phyloP scores from a whole-genome alignment of 1,139 yeast genomes.

The Candida buenavistaensis region DNA sequence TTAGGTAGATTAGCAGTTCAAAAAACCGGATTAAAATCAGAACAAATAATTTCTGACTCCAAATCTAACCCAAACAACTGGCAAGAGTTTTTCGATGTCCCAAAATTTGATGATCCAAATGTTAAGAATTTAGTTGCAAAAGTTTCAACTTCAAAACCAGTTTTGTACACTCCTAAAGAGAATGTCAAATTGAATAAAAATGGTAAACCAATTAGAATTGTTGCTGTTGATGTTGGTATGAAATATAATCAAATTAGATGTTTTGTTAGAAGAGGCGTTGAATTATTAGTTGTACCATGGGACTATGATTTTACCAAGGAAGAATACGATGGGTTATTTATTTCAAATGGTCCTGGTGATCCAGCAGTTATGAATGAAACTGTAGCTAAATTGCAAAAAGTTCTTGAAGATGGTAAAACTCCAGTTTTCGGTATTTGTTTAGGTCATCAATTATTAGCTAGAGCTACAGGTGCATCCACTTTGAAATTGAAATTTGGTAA shows the following conservation, averaged over 20 bases:
- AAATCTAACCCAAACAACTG: constrained; percentile 35
- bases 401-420: constrained; percentile 60
- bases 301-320: constrained; percentile 79
- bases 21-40: constrained; percentile 41
- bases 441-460: constrained; percentile 96
- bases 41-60: constrained; percentile 23
- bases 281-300: constrained; percentile 95
- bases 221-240: constrained; percentile 97
- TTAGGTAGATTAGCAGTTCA: constrained; percentile 80
- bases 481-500: constrained; percentile 95
- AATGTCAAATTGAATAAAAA: constrained; percentile 56
- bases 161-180: constrained; percentile 59
- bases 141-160: constrained; percentile 79
- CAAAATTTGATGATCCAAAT: constrained; percentile 95
- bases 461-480: constrained; percentile 95
- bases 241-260: constrained; percentile 97
- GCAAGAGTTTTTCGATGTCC: constrained; percentile 65
- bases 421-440: constrained; percentile 97
- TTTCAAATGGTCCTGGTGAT: constrained; percentile 99
- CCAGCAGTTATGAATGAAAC: constrained; percentile 80
- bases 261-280: constrained; percentile 94
- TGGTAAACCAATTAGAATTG: constrained; percentile 77
- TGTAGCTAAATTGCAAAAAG: constrained; percentile 57
- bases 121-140: constrained; percentile 85
- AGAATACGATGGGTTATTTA: constrained; percentile 89